Conservation (phyloP, 495 filamentous ascomycete species). For the Terfezia claveryi region DNA sequence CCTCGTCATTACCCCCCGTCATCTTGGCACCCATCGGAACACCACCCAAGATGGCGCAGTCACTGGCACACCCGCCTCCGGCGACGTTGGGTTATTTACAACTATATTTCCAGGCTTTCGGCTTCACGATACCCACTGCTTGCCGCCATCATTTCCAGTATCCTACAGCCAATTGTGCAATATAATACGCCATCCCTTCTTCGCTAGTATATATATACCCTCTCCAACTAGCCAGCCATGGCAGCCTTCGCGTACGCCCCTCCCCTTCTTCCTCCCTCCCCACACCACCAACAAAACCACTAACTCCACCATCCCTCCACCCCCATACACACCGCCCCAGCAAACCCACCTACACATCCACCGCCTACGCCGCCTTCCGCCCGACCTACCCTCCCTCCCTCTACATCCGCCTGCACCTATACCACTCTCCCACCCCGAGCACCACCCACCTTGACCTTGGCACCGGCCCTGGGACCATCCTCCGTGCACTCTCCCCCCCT, state of each 20-base stretch:
- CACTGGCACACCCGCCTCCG: too few species aligned
- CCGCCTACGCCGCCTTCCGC: slow-evolving; percentile 38
- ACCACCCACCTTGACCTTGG: slow-evolving; percentile 47
- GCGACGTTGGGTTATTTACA: too few species aligned
- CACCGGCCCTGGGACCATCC: slow-evolving; percentile 83
- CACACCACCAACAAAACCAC: neutral
- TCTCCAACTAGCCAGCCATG: slow-evolving; percentile 14
- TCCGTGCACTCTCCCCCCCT: slow-evolving; percentile 89
- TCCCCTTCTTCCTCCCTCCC: slow-evolving; percentile 1
- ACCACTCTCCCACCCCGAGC: slow-evolving; percentile 66
- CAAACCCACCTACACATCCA: slow-evolving; percentile 30
- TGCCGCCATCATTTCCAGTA: too few species aligned
- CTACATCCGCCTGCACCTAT: slow-evolving; percentile 60
- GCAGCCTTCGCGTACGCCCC: slow-evolving; percentile 27
- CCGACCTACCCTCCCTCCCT: slow-evolving; percentile 53
- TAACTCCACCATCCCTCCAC: neutral
- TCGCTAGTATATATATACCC: neutral
- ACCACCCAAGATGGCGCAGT: too few species aligned
- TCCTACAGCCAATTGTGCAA: too few species aligned
- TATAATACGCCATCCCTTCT: too few species aligned
- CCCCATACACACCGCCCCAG: slow-evolving; percentile 15
- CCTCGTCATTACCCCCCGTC: too few species aligned
- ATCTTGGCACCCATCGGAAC: too few species aligned
- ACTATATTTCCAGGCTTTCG: too few species aligned
- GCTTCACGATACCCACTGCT: too few species aligned